Base-by-base conservation (phyloP, 177 flowering plant species). In the Vitis hybrid region DNA sequence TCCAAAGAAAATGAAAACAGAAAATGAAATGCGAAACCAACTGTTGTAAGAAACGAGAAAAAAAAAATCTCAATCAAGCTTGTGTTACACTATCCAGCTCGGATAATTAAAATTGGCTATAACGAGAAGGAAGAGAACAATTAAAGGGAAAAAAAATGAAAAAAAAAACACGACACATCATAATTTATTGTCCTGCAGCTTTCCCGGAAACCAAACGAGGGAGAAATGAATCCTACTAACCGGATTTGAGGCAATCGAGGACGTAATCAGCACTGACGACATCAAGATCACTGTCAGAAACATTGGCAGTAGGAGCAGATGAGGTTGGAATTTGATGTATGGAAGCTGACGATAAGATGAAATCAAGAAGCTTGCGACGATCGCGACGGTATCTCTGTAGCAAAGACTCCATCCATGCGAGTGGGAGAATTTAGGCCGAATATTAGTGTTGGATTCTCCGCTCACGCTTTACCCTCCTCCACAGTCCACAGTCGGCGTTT, bases 301-400 rank as follows among this genome's bases (percentile, higher is more conserved):
- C 49, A 45, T 79, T 65, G 19, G 71, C 26, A 39, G 76, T 15
- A 59, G 75, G 51, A 16, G 81, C 90, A n/a, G 80, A 48, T 11
- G 88, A 73, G 16, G 77, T 50, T 29, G 74, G 86, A 65, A 84
- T 59, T 64, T 81, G 82, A 10, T 59, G 80, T 68, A 88, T 70
- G 65, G 80, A 73, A 74, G 76, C 78, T 0, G 89, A 80, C 0
- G 93, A 83, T 2, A 91, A 39, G 33, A 91, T 71, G 76, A 87
- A 91, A 15, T 88, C 82, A 15, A 93, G 72, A 9, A 93, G 90
- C 85, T 87, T 85, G 5, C 89, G 87, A 58, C 97, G 92, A 73
- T 93, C 98, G 56, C 66, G 33, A 19, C 92, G 89, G 80, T 84
- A 86, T 15, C 70, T 78, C 58, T 73, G 78, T 60, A 89, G 48